These are phyloP conservation scores for Lachancea nothofagi DNA, from an alignment of 805 yeast species.

Conservation along the genomic window DNA sequence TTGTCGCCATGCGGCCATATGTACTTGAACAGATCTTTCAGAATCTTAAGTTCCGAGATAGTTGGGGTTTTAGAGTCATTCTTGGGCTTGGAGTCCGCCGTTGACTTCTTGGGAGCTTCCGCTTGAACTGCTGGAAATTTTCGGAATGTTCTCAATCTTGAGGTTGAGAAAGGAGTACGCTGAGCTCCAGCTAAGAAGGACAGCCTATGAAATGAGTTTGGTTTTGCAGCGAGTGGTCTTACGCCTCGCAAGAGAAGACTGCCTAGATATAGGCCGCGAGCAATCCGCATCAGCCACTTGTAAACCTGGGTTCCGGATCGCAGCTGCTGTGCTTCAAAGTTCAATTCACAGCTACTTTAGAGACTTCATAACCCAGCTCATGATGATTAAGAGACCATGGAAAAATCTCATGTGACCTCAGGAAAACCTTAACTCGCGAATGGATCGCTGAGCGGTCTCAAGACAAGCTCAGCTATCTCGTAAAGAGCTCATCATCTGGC, in stretches of 20 bases:
- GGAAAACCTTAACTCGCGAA: too few species aligned
- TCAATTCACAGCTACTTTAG: neutral
- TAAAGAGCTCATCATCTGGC: neutral
- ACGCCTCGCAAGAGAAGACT: neutral
- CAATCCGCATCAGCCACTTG: neutral
- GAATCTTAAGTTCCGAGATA: slow-evolving; percentile 44
- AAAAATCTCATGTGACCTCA: slow-evolving; percentile 1
- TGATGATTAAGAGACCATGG: too few species aligned
- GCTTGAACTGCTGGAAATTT: too few species aligned
- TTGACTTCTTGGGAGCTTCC: neutral
- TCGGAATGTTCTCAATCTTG: neutral
- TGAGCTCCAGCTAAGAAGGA: neutral
- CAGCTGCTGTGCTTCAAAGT: too few species aligned
- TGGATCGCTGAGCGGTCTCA: too few species aligned
- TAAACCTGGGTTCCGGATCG: too few species aligned
- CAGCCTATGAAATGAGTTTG: neutral
- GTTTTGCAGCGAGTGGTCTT: neutral
- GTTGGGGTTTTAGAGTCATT: slow-evolving; percentile 23
- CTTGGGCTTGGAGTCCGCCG: neutral
- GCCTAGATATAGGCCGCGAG: neutral
- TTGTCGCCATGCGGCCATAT: slow-evolving; percentile 77
- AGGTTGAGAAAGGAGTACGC: neutral
- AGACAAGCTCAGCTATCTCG: too few species aligned
- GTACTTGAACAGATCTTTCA: slow-evolving; percentile 59
- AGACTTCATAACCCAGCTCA: too few species aligned